A percentile compares a stretch with the other conserved stretches of the same genome.
phyloP scores from a whole-genome alignment of 495 filamentous ascomycete genomes.

The Xylaria venustula region DNA sequence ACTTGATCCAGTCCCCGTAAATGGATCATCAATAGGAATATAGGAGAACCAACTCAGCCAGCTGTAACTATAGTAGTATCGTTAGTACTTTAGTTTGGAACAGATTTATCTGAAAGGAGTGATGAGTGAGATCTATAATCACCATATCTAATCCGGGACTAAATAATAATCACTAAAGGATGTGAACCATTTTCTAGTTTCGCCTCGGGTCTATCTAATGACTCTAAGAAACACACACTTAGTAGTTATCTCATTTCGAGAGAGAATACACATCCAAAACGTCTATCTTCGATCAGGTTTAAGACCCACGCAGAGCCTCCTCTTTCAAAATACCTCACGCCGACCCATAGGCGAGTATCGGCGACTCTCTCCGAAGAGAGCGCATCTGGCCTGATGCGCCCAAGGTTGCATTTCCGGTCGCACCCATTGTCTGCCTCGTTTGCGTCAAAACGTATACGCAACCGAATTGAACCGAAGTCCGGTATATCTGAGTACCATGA shows the following conservation, averaged over 20 bases:
- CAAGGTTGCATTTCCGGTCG: slow-evolving; percentile 1
- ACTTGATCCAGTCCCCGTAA: neutral
- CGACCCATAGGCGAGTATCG: neutral
- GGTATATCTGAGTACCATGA: neutral
- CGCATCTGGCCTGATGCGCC: neutral
- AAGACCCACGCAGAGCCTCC: neutral
- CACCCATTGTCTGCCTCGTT: neutral
- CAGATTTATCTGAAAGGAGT: neutral
- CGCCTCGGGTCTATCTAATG: neutral
- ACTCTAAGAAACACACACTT: neutral
- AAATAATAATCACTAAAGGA: neutral
- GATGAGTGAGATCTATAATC: neutral
- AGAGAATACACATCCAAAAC: neutral
- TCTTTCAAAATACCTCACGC: neutral
- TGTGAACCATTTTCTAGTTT: neutral
- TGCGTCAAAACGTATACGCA: no score
- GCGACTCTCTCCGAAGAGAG: neutral
- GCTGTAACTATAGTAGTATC: neutral
- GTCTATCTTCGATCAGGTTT: neutral
- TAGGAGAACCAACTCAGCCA: neutral
- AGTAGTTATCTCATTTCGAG: neutral
- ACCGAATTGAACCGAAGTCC: slow-evolving; percentile 3
- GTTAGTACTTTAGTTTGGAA: neutral
- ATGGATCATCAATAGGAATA: neutral
- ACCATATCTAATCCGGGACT: neutral